Evolutionary conservation across 2,329 filamentous ascomycete genomes (phyloP), one percentile per base, ranked within the genome.

Genomic region (Penicillium sclerotiorum): DNA sequence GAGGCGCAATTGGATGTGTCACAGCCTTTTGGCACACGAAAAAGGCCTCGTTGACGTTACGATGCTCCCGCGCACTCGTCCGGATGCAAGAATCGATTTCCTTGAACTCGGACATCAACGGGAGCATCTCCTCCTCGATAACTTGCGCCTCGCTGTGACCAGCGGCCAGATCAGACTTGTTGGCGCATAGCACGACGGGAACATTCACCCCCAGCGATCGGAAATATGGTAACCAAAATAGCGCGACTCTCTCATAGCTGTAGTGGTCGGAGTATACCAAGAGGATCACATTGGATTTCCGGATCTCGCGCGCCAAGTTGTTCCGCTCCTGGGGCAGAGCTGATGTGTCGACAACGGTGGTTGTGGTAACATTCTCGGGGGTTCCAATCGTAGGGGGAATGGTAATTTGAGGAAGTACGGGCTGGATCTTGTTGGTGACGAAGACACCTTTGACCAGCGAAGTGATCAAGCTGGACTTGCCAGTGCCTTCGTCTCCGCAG

Each of bases 191-290:
- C 37, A 99, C 92, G 9, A 99, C 94, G 0, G 94, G 94, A 18
- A 99, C 91, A 68, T 99, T 99, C 67, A 99, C 94, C n/a, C 94
- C 94, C 32, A 99, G 82, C 4, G 92, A 96, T 53, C 94, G 88
- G 67, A 99, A 97, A 73, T 96, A 95, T 9, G 94, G 94, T 83
- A 99, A 88, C 94, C 94, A 99, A 73, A 97, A 99, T 38, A 99
- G 79, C 3, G 93, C 94, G 3, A 99, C 92, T 30, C 94, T 82
- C 70, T 99, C 94, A 76, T 97, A 99, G 80, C 92, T 97, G 77
- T 99, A 99, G 74, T 97, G 93, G 70, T 99, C 94, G 59, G 92
- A 92, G 72, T 99, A 99, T 47, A 99, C 92, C 36, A 99, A 84
- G 15, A 97, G 80, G 57, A 99, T 97, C 59, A 96, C 93, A 69